Evolutionary conservation across 106 monocot genomes (phyloP).

Genomic region (Dendrobium officinale): DNA sequence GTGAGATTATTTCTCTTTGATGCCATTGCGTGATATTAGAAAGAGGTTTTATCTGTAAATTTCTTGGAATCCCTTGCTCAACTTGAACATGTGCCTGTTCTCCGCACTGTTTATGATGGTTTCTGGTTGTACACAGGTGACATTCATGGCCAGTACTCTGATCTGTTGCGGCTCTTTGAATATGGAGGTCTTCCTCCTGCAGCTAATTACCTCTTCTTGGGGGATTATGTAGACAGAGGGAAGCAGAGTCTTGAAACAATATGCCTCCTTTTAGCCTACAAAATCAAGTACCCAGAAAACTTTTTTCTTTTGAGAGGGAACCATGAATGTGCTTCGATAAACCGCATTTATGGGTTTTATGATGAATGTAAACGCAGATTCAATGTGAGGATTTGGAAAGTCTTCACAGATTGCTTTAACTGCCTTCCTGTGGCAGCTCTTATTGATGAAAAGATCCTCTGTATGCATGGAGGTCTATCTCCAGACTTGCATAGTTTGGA

Average conservation of each 20-base stretch:
- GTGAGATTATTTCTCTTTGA: neutral
- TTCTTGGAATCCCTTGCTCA: neutral
- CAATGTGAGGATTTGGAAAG: conserved; percentile 35
- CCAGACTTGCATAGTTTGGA: conserved; percentile 36
- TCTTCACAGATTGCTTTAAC: conserved; percentile 43
- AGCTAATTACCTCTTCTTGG: conserved; percentile 44
- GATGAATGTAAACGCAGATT: conserved; percentile 49
- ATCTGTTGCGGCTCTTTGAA: conserved; percentile 35
- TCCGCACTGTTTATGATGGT: neutral
- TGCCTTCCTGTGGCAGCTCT: conserved; percentile 48
- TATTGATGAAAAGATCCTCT: conserved; percentile 39
- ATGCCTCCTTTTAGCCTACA: conserved; percentile 53
- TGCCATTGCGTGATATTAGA: neutral
- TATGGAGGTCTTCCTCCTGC: conserved; percentile 37
- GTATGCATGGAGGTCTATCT: conserved; percentile 56
- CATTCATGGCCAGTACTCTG: conserved; percentile 46
- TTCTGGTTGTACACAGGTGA: conserved; percentile 29
- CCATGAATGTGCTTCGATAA: conserved; percentile 36
- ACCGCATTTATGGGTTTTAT: conserved; percentile 39
- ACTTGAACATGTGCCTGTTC: neutral
- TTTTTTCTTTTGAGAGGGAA: conserved; percentile 43
- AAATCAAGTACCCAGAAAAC: conserved; percentile 46
- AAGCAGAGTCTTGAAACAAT: conserved; percentile 47
- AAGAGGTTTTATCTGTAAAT: neutral
- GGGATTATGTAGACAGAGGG: conserved; percentile 47